Percentiles rank a stretch among this genome's conserved stretches.
Conservation (phyloP, 495 filamentous ascomycete species). For the Xylaria venustula region DNA sequence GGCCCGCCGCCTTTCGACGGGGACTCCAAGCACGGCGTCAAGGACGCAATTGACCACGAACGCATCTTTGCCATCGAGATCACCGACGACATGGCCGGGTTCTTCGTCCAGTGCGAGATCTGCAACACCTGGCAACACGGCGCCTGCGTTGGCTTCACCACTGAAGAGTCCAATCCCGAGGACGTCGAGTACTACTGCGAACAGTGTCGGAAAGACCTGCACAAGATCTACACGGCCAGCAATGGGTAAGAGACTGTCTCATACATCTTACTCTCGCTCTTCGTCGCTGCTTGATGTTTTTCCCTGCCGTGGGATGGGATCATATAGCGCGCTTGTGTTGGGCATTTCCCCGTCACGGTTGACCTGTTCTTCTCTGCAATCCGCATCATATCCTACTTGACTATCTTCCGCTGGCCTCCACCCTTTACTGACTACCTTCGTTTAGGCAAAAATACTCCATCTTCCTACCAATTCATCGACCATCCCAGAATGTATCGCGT, state of each 20-base stretch:
- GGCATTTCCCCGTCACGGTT: neutral
- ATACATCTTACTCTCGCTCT: constrained; percentile 1
- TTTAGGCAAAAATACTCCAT: constrained; percentile 55
- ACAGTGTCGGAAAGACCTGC: constrained; percentile 85
- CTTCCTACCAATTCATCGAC: constrained; percentile 53
- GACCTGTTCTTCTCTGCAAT: neutral
- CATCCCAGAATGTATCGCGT: constrained; percentile 46
- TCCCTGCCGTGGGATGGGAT: neutral
- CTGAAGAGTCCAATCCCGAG: constrained; percentile 85
- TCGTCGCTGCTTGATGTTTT: neutral
- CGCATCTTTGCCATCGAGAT: constrained; percentile 64
- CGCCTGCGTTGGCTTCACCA: constrained; percentile 95
- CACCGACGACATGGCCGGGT: constrained; percentile 82
- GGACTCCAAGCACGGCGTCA: constrained; percentile 51
- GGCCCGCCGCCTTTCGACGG: constrained; percentile 74
- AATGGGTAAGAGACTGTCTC: constrained; percentile 79
- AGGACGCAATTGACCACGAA: constrained; percentile 50
- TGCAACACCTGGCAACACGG: constrained; percentile 99
- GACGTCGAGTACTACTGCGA: constrained; percentile 89
- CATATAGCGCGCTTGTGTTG: neutral
- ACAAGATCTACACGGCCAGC: constrained; percentile 72
- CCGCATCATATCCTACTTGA: too few species aligned
- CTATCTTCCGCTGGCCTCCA: neutral
- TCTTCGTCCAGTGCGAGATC: constrained; percentile 96
- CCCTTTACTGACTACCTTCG: constrained; percentile 31